Evolutionary conservation across 2,329 filamentous ascomycete genomes (phyloP).

Genomic region (Neofusicoccum kwambonambiense): DNA sequence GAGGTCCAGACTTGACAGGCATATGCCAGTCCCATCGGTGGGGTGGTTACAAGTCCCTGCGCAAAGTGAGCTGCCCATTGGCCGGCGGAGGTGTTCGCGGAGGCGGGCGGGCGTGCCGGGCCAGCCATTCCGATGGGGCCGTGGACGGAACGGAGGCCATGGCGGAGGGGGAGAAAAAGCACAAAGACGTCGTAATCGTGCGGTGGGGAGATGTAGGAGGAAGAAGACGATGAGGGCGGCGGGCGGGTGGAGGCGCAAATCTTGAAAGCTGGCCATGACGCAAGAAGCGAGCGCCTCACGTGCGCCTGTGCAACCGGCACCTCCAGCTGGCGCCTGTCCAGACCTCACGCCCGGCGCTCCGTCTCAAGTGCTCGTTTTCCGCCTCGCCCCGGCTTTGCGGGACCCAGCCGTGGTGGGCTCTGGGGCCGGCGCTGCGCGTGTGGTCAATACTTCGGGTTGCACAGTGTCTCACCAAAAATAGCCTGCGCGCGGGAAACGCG

Average conservation of each 20-base stretch:
- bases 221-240: neutral
- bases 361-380: neutral
- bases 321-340: neutral
- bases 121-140: neutral
- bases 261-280: slow-evolving; percentile 12
- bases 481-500: neutral
- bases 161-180: slow-evolving; percentile 1
- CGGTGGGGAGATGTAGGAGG: neutral
- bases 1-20: slow-evolving; percentile 1
- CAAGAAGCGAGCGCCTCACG: neutral
- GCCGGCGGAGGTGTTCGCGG: neutral
- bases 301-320: neutral
- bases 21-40: neutral
- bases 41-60: neutral
- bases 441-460: neutral
- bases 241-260: slow-evolving; percentile 1
- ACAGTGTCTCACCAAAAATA: neutral
- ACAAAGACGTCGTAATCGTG: neutral
- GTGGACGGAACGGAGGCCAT: neutral
- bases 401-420: too few species aligned
- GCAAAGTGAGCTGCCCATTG: neutral
- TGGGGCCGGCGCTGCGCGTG: neutral
- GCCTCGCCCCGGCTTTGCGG: neutral
- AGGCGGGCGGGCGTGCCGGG: neutral
- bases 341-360: neutral